Evolutionary conservation across 2,329 filamentous ascomycete species (phyloP).

Genomic region (Claviceps digitariae): DNA sequence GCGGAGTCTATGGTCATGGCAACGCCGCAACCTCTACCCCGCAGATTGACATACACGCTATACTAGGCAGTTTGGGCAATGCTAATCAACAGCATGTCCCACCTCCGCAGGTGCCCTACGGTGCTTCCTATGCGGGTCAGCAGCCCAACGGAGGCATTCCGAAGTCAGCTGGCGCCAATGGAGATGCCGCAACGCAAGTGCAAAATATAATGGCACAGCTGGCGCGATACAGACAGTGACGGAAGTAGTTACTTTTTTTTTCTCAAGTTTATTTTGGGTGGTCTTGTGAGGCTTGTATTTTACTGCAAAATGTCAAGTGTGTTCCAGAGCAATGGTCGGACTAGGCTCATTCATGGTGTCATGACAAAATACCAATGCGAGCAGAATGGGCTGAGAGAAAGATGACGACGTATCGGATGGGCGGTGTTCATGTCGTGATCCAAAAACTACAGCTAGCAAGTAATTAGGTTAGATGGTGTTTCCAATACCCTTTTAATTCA

Average conservation of each 20-base stretch:
- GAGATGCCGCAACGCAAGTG: constrained; percentile 38
- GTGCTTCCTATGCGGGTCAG: constrained; percentile 18
- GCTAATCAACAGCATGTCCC: constrained; percentile 10
- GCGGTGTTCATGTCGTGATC: not conserved
- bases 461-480: not conserved
- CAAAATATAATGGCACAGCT: constrained; percentile 65
- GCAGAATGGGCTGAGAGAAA: not conserved
- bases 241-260: not conserved
- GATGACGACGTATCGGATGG: not conserved
- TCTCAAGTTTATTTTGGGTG: not conserved
- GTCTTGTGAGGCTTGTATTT: not conserved
- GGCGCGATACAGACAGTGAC: constrained; percentile 46
- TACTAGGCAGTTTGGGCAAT: constrained; percentile 27
- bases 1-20: constrained; percentile 3
- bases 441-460: not conserved
- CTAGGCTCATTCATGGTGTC: not conserved
- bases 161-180: constrained; percentile 10
- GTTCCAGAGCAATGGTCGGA: not conserved
- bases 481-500: not conserved
- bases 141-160: constrained; percentile 15
- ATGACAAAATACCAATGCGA: constrained; percentile 2
- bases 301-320: not conserved
- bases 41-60: constrained; percentile 32
- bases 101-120: constrained; percentile 15
- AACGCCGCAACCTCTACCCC: constrained; percentile 11